Conservation (phyloP, 108 stramenopile genomes). For the Discostella pseudostelligera region DNA sequence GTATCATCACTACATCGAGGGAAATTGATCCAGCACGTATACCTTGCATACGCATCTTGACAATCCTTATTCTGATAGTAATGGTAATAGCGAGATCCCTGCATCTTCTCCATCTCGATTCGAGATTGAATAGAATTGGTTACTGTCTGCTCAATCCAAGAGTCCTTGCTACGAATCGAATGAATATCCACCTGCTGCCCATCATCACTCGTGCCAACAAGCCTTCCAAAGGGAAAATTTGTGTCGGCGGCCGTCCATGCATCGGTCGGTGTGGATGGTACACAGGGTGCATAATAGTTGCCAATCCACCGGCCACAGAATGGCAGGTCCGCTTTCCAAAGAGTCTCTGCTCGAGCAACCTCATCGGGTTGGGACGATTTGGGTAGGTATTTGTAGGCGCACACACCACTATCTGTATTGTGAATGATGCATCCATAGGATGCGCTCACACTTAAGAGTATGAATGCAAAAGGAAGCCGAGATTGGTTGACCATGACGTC, state of each 20-base stretch:
- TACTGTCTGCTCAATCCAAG: slow-evolving; percentile 35
- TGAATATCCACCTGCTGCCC: slow-evolving; percentile 6
- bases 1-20: slow-evolving; percentile 42
- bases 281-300: slow-evolving; percentile 32
- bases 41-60: slow-evolving; percentile 35
- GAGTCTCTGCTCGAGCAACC: slow-evolving; percentile 12
- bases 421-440: slow-evolving; percentile 34
- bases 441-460: not conserved
- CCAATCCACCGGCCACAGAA: slow-evolving; percentile 40
- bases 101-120: slow-evolving; percentile 32
- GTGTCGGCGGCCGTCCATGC: slow-evolving; percentile 19
- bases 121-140: slow-evolving; percentile 13
- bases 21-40: slow-evolving; percentile 44
- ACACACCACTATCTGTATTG: slow-evolving; percentile 34
- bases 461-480: not conserved
- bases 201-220: slow-evolving; percentile 4
- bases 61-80: slow-evolving; percentile 43
- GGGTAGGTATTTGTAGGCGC: slow-evolving; percentile 36
- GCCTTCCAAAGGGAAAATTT: slow-evolving; percentile 33
- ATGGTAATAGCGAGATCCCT: slow-evolving; percentile 19
- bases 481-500: not conserved
- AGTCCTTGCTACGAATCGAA: slow-evolving; percentile 31
- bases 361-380: slow-evolving; percentile 6
- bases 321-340: slow-evolving; percentile 32
- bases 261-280: slow-evolving; percentile 15